phyloP scores from a whole-genome alignment of 1,139 yeast genomes.

The Ogataea hybrid region DNA sequence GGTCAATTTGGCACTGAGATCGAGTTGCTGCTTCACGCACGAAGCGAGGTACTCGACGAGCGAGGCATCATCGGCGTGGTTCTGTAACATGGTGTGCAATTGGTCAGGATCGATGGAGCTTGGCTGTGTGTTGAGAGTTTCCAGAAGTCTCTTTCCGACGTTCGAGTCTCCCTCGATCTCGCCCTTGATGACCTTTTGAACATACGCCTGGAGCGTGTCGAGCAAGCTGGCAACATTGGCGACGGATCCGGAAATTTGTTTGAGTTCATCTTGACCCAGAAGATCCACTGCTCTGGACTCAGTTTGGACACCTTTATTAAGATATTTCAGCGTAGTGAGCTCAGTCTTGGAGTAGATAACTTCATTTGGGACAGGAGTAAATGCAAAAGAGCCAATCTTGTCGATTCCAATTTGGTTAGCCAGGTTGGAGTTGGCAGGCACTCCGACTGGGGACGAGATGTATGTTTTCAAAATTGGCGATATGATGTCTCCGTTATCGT shows the following conservation, averaged over 20 bases:
- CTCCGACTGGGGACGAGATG: slow-evolving; percentile 75
- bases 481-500: slow-evolving; percentile 38
- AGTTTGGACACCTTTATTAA: slow-evolving; percentile 34
- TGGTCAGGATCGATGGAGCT: slow-evolving; percentile 55
- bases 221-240: slow-evolving; percentile 55
- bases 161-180: slow-evolving; percentile 48
- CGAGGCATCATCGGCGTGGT: slow-evolving; percentile 77
- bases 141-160: slow-evolving; percentile 67
- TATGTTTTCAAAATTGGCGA: slow-evolving; percentile 58
- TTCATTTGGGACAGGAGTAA: slow-evolving; percentile 74
- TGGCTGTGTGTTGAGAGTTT: slow-evolving; percentile 62
- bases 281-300: slow-evolving; percentile 34
- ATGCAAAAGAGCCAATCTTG: slow-evolving; percentile 65
- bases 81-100: slow-evolving; percentile 61
- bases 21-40: slow-evolving; percentile 83
- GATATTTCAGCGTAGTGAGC: slow-evolving; percentile 50
- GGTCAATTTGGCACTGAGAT: slow-evolving; percentile 73
- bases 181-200: slow-evolving; percentile 42
- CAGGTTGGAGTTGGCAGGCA: slow-evolving; percentile 38
- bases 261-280: slow-evolving; percentile 39
- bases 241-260: slow-evolving; percentile 54
- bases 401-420: slow-evolving; percentile 40
- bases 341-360: slow-evolving; percentile 60
- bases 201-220: slow-evolving; percentile 52
- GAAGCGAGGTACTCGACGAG: slow-evolving; percentile 83